Conservation (phyloP, 2,329 filamentous ascomycete species). For the Cladosporium sp. region DNA sequence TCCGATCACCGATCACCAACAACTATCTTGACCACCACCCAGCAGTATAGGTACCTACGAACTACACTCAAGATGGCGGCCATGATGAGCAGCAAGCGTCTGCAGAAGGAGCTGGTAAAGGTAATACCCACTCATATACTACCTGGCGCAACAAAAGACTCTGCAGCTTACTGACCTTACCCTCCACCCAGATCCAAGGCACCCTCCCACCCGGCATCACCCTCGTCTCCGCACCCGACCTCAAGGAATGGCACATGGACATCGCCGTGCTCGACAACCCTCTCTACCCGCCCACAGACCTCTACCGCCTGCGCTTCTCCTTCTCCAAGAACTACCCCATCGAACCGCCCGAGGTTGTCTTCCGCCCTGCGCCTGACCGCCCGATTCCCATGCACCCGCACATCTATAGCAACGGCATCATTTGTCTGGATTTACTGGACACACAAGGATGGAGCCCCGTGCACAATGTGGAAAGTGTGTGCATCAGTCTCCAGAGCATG, state of each 20-base stretch:
- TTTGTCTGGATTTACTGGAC: constrained; percentile 91
- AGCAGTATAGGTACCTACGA: background rate
- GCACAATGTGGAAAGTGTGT: constrained; percentile 94
- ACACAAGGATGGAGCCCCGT: constrained; percentile 91
- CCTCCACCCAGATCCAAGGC: constrained; percentile 51
- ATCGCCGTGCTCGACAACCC: constrained; percentile 93
- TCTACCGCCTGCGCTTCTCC: constrained; percentile 81
- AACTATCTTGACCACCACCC: background rate
- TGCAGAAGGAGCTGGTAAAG: constrained; percentile 58
- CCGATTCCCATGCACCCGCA: constrained; percentile 92
- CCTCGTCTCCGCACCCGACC: constrained; percentile 76
- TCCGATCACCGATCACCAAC: background rate
- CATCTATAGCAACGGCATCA: constrained; percentile 98
- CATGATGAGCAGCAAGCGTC: constrained; percentile 41
- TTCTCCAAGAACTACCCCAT: constrained; percentile 88
- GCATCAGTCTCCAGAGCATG: constrained; percentile 98
- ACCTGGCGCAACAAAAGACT: background rate
- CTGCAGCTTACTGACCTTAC: background rate
- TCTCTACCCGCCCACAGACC: constrained; percentile 71
- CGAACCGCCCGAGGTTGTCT: constrained; percentile 93
- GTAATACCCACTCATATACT: constrained; percentile 37
- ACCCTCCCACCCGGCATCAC: constrained; percentile 68
- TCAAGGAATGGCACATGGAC: constrained; percentile 89
- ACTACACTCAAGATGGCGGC: constrained; percentile 29
- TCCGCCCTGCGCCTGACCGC: constrained; percentile 57